phyloP scores from a whole-genome alignment of 179 eudicot species.

The Monotropa hypopitys region DNA sequence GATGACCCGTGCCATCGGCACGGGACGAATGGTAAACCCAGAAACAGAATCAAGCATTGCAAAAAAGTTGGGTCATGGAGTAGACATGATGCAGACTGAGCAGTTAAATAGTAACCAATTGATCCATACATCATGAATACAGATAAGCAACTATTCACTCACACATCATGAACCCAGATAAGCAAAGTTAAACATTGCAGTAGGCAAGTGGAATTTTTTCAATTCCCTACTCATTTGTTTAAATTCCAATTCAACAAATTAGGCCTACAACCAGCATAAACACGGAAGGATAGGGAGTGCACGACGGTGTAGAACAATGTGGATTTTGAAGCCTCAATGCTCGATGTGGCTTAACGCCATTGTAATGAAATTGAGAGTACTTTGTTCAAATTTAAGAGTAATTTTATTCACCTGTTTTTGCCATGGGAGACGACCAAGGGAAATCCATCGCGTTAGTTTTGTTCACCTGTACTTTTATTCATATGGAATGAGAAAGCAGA shows the following conservation, averaged over 20 bases:
- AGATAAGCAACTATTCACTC: background rate
- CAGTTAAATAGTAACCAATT: background rate
- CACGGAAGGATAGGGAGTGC: background rate
- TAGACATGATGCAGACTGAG: background rate
- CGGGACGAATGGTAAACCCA: too few relatives aligned
- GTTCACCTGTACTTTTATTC: too few relatives aligned
- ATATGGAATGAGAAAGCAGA: too few relatives aligned
- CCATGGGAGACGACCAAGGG: background rate
- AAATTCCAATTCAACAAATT: background rate
- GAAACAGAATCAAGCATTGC: too few relatives aligned
- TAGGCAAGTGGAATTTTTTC: background rate
- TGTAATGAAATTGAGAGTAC: background rate
- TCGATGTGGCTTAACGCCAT: background rate
- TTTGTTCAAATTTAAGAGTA: background rate
- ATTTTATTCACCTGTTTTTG: background rate
- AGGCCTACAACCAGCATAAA: background rate
- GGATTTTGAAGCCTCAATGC: background rate
- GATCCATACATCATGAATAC: background rate
- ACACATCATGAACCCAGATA: background rate
- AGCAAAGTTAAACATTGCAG: background rate
- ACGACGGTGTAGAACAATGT: background rate
- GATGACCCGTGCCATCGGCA: too few relatives aligned
- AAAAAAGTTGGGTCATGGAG: background rate
- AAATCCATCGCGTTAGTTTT: too few relatives aligned
- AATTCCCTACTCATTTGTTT: background rate